phyloP scores from a whole-genome alignment of 2,329 filamentous ascomycete genomes.

The Lanzia echinophila region DNA sequence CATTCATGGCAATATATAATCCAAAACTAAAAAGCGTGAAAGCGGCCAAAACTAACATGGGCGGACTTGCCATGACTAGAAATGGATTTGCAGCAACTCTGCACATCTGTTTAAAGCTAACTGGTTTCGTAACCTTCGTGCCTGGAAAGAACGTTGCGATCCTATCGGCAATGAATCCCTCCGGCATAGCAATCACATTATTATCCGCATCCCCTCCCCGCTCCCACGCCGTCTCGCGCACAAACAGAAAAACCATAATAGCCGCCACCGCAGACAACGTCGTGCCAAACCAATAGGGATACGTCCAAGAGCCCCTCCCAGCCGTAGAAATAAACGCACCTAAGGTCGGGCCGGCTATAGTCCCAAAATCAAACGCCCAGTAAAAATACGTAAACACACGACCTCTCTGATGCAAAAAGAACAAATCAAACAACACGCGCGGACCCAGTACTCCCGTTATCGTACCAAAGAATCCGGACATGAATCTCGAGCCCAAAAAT shows the following conservation, averaged over 20 bases:
- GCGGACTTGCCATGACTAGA: slow-evolving; percentile 29
- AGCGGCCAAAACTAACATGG: slow-evolving; percentile 33
- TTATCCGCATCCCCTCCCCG: slow-evolving; percentile 22
- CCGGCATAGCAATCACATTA: slow-evolving; percentile 10
- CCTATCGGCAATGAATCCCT: slow-evolving; percentile 18
- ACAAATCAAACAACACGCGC: slow-evolving; percentile 36
- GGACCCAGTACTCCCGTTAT: slow-evolving; percentile 34
- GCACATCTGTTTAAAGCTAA: slow-evolving; percentile 3
- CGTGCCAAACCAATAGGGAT: slow-evolving; percentile 38
- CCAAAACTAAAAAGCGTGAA: slow-evolving; percentile 26
- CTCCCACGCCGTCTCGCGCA: slow-evolving; percentile 36
- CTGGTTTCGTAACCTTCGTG: slow-evolving; percentile 10
- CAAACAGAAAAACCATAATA: slow-evolving; percentile 32
- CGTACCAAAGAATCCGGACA: slow-evolving; percentile 36
- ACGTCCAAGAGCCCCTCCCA: slow-evolving; percentile 29
- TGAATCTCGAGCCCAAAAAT: slow-evolving; percentile 27
- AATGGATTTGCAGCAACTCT: slow-evolving; percentile 21
- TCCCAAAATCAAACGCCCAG: slow-evolving; percentile 33
- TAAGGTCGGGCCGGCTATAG: slow-evolving; percentile 33
- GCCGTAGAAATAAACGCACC: slow-evolving; percentile 34
- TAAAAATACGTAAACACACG: slow-evolving; percentile 34
- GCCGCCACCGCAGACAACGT: slow-evolving; percentile 31
- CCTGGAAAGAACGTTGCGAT: slow-evolving; percentile 14
- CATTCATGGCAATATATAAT: slow-evolving; percentile 21
- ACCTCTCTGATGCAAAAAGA: slow-evolving; percentile 38